phyloP scores from a whole-genome alignment of 495 filamentous ascomycete species.

The Trichoderma reesei region DNA sequence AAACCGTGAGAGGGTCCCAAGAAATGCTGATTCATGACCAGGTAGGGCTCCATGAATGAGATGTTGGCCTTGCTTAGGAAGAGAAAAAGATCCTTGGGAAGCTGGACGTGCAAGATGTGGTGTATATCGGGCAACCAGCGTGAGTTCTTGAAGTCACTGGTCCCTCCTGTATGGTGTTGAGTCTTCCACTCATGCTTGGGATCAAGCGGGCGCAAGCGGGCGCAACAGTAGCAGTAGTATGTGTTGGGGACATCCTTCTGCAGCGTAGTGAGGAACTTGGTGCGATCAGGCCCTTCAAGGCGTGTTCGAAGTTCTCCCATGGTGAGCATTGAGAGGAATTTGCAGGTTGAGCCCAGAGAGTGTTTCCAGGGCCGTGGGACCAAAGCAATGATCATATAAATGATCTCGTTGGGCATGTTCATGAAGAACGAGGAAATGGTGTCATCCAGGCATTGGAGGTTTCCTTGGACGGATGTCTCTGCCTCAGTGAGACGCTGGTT shows the following conservation, averaged over 20 bases:
- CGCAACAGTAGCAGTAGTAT: background rate
- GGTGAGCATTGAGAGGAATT: background rate
- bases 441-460: background rate
- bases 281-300: background rate
- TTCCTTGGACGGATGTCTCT: background rate
- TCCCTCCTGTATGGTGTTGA: too few species aligned
- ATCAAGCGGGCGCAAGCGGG: background rate
- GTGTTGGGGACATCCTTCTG: background rate
- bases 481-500: background rate
- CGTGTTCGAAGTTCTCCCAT: background rate
- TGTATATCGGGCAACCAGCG: background rate
- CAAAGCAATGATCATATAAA: background rate
- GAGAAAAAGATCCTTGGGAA: background rate
- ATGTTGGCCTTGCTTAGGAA: background rate
- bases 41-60: background rate
- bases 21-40: background rate
- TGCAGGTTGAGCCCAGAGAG: background rate
- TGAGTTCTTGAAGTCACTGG: background rate
- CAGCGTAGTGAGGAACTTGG: background rate
- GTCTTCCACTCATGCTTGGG: background rate
- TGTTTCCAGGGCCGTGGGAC: background rate
- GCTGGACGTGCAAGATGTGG: background rate
- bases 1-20: background rate
- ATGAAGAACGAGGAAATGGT: background rate
- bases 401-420: background rate